These are phyloP conservation scores for Discostella pseudostelligera DNA, from an alignment of 108 stramenopile species.

Conservation along the genomic window DNA sequence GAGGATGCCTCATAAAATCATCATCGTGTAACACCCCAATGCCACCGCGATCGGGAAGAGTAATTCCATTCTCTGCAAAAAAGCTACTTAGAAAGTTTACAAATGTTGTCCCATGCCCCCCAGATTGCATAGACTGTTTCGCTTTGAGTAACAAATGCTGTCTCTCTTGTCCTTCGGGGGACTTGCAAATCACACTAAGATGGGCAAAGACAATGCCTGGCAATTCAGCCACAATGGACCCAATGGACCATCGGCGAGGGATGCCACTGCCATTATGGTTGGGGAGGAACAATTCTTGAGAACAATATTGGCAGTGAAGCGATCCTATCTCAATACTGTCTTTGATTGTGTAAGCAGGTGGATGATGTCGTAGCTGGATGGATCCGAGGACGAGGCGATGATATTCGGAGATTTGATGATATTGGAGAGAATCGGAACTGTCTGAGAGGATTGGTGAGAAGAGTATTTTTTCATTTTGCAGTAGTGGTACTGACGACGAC, in stretches of 20 bases:
- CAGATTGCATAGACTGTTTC: not conserved
- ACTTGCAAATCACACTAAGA: not conserved
- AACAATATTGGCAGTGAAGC: slow-evolving; percentile 23
- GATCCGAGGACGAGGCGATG: slow-evolving; percentile 16
- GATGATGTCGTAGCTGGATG: slow-evolving; percentile 7
- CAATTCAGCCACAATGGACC: not conserved
- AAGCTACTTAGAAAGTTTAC: slow-evolving; percentile 7
- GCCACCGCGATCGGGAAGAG: not conserved
- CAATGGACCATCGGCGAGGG: slow-evolving; percentile 7
- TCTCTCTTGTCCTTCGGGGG: too few species aligned
- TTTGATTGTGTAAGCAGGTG: not conserved
- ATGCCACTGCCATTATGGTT: not conserved
- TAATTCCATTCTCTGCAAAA: slow-evolving; percentile 14
- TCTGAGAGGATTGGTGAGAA: slow-evolving; percentile 22
- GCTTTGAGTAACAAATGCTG: too few species aligned
- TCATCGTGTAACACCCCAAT: slow-evolving; percentile 12
- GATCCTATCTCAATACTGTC: not conserved
- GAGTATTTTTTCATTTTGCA: too few species aligned
- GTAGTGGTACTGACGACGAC: not conserved
- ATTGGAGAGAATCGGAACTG: slow-evolving; percentile 3
- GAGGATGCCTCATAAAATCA: slow-evolving; percentile 3
- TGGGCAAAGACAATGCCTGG: not conserved
- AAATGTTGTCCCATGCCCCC: slow-evolving; percentile 2
- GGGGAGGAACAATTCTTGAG: not conserved
- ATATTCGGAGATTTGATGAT: slow-evolving; percentile 10